Evolutionary conservation across 2,329 filamentous ascomycete genomes (phyloP).

Genomic region (Nigrospora oryzae): DNA sequence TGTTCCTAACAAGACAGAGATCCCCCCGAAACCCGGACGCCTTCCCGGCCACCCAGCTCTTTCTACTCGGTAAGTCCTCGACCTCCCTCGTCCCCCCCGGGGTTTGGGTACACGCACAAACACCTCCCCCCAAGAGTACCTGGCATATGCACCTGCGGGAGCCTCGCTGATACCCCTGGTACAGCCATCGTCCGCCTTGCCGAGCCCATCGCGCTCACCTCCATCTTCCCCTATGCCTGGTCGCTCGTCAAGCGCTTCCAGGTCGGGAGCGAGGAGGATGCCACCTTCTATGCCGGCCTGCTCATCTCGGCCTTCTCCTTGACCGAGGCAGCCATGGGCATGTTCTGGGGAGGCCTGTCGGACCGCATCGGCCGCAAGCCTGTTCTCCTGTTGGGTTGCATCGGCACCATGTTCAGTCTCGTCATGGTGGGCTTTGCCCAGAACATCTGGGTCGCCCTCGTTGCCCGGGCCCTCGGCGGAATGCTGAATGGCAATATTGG

Average conservation of each 20-base stretch:
- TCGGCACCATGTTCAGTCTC: slow-evolving; percentile 76
- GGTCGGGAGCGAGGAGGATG: slow-evolving; percentile 63
- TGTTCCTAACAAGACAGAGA: slow-evolving; percentile 43
- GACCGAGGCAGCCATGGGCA: slow-evolving; percentile 73
- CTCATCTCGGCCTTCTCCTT: slow-evolving; percentile 82
- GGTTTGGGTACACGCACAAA: too few relatives aligned
- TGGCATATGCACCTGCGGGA: neutral
- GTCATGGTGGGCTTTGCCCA: slow-evolving; percentile 73
- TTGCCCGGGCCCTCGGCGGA: slow-evolving; percentile 69
- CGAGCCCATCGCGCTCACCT: slow-evolving; percentile 87
- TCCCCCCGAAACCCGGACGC: slow-evolving; percentile 56
- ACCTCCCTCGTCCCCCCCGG: too few relatives aligned
- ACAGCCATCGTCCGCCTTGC: slow-evolving; percentile 85
- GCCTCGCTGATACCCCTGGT: slow-evolving; percentile 1
- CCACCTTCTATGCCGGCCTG: slow-evolving; percentile 80
- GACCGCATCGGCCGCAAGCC: slow-evolving; percentile 81
- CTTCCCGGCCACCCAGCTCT: slow-evolving; percentile 77
- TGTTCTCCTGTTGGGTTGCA: slow-evolving; percentile 70
- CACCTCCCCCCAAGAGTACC: too few relatives aligned
- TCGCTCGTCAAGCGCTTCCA: slow-evolving; percentile 70
- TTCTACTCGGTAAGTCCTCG: slow-evolving; percentile 63
- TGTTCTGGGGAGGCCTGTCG: slow-evolving; percentile 81
- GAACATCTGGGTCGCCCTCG: slow-evolving; percentile 76
- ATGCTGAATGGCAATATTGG: slow-evolving; percentile 87
- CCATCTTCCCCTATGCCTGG: slow-evolving; percentile 90